A percentile compares a stretch with the other conserved stretches of the same genome.
Conservation (phyloP, 768 basidiomycete genomes). For the Gymnopilus junonius region DNA sequence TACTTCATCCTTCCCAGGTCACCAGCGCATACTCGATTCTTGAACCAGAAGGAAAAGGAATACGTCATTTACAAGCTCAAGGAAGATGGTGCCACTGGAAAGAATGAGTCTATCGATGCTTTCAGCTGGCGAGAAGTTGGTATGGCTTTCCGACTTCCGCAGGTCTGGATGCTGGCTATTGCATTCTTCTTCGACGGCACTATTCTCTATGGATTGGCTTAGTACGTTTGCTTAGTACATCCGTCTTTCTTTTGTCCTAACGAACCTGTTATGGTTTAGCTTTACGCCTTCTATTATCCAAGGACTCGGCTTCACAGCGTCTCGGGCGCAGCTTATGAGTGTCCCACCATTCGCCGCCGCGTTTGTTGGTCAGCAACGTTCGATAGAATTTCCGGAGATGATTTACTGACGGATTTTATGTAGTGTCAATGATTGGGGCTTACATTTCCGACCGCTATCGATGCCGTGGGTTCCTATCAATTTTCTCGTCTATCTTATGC, state of each 20-base stretch:
- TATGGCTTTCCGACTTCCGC: conserved; percentile 52
- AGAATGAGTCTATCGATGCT: conserved; percentile 38
- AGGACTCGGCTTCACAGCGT: conserved; percentile 57
- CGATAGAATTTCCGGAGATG: neutral
- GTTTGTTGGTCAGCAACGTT: conserved; percentile 45
- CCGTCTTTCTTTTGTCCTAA: neutral
- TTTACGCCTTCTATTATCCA: conserved; percentile 78
- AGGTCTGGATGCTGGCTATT: conserved; percentile 55
- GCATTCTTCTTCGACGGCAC: conserved; percentile 58
- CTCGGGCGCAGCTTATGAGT: conserved; percentile 63
- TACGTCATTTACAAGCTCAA: conserved; percentile 46
- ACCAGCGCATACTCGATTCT: conserved; percentile 48
- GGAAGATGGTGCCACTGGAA: conserved; percentile 43
- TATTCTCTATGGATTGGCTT: conserved; percentile 52
- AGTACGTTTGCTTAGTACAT: conserved; percentile 36
- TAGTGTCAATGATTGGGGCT: conserved; percentile 41
- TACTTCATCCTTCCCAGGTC: conserved; percentile 49
- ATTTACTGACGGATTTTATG: neutral
- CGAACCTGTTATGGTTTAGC: conserved; percentile 32
- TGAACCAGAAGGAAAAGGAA: conserved; percentile 51
- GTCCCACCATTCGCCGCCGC: conserved; percentile 60
- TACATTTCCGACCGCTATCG: conserved; percentile 57
- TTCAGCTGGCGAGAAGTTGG: conserved; percentile 65
- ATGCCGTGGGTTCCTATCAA: conserved; percentile 51
- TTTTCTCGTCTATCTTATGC: conserved; percentile 46